Conservation (phyloP, 2,329 filamentous ascomycete genomes). For the Scorias spongiosa region DNA sequence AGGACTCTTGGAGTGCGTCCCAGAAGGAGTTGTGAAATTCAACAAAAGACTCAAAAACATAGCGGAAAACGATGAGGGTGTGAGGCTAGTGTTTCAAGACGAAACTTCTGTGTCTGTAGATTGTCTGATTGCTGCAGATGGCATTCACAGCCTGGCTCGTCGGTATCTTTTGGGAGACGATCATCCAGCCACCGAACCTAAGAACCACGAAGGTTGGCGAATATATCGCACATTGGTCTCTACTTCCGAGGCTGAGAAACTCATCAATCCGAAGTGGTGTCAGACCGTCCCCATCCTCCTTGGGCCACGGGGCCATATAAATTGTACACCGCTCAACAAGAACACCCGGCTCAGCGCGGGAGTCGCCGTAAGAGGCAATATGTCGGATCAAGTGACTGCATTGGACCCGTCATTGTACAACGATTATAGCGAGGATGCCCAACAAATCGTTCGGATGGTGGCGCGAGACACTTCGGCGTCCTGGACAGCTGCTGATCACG, state of each 20-base stretch:
- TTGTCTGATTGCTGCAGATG: constrained; percentile 38
- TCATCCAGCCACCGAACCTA: constrained; percentile 17
- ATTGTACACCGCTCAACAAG: constrained; percentile 18
- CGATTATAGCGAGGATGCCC: constrained; percentile 16
- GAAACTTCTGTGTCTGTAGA: constrained; percentile 30
- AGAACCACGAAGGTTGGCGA: constrained; percentile 19
- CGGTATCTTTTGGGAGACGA: constrained; percentile 26
- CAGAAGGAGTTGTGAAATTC: constrained; percentile 27
- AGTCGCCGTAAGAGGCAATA: constrained; percentile 12
- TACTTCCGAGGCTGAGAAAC: constrained; percentile 12
- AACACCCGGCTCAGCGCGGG: constrained; percentile 15
- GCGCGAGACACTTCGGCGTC: constrained; percentile 13
- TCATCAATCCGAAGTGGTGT: constrained; percentile 17
- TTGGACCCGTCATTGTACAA: constrained; percentile 12
- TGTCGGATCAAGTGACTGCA: constrained; percentile 6
- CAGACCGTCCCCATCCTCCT: constrained; percentile 17
- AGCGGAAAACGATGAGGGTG: constrained; percentile 10
- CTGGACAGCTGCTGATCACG: constrained; percentile 20
- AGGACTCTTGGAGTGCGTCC: constrained; percentile 32
- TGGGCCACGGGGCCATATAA: constrained; percentile 18
- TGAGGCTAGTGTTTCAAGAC: constrained; percentile 32
- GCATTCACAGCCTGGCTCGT: constrained; percentile 34
- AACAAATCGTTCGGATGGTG: constrained; percentile 14
- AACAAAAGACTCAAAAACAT: constrained; percentile 28
- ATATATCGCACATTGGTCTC: constrained; percentile 18